Percentiles rank a stretch among this genome's conserved stretches.
Evolutionary conservation across 805 yeast species (phyloP).

Genomic region (Sugiyamaella qingdaonensis): DNA sequence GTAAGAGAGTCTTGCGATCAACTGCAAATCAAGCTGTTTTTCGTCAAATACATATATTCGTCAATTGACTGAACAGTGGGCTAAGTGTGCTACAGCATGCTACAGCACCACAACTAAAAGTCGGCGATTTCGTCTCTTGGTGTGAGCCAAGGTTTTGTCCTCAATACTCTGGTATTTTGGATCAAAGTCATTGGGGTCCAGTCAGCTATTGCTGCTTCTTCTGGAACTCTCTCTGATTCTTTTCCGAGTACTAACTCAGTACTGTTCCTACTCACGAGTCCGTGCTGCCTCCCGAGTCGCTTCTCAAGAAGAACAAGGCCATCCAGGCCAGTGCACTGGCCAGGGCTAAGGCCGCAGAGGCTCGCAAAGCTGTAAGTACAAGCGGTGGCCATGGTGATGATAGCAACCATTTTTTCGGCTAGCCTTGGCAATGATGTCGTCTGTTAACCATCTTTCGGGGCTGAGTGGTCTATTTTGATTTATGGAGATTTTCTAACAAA

Average conservation of each 20-base stretch:
- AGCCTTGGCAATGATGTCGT: slow-evolving; percentile 67
- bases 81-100: neutral
- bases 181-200: slow-evolving; percentile 14
- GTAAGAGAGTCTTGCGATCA: slow-evolving; percentile 11
- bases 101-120: neutral
- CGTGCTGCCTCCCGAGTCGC: slow-evolving; percentile 48
- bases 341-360: slow-evolving; percentile 15
- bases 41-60: slow-evolving; percentile 2
- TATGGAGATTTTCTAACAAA: neutral
- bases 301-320: slow-evolving; percentile 54
- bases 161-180: slow-evolving; percentile 6
- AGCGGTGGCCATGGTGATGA: slow-evolving; percentile 37
- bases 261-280: slow-evolving; percentile 35
- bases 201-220: slow-evolving; percentile 1
- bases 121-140: slow-evolving; percentile 9
- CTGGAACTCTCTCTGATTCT: neutral
- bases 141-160: slow-evolving; percentile 9
- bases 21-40: neutral
- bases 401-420: slow-evolving; percentile 53
- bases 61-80: slow-evolving; percentile 4
- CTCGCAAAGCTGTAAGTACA: slow-evolving; percentile 9
- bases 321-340: slow-evolving; percentile 43
- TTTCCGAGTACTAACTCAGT: slow-evolving; percentile 36
- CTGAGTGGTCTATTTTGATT: slow-evolving; percentile 43
- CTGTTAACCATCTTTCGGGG: slow-evolving; percentile 87